Conservation (phyloP, 2,329 filamentous ascomycete genomes). For the Gaeumannomyces tritici region DNA sequence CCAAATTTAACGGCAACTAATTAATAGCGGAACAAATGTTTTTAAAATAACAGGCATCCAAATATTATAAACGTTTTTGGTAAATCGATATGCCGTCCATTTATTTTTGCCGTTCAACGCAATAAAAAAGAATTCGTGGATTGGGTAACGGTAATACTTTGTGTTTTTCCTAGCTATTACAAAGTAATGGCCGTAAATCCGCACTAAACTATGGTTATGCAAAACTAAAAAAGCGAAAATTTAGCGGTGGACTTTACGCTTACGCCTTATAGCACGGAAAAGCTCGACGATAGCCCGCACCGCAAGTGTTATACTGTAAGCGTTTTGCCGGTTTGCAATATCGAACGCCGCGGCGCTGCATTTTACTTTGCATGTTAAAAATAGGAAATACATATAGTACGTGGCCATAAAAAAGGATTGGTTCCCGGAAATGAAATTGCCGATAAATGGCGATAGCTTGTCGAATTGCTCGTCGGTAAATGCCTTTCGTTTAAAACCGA, state of each 20-base stretch:
- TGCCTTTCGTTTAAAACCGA: conserved; percentile 28
- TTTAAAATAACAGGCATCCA: conserved; percentile 25
- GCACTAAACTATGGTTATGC: conserved; percentile 19
- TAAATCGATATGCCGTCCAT: conserved; percentile 26
- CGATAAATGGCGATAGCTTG: conserved; percentile 28
- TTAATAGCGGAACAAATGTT: conserved; percentile 26
- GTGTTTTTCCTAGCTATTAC: conserved; percentile 18
- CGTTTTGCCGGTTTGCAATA: conserved; percentile 28
- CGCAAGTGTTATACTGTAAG: conserved; percentile 29
- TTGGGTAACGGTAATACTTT: conserved; percentile 26
- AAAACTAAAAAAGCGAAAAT: conserved; percentile 34
- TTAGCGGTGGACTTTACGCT: conserved; percentile 26
- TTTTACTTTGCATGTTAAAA: conserved; percentile 38
- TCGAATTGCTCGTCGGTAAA: conserved; percentile 31
- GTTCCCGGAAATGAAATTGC: conserved; percentile 19
- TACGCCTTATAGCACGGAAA: conserved; percentile 23
- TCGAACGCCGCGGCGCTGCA: conserved; percentile 26
- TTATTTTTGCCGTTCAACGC: conserved; percentile 20
- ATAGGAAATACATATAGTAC: conserved; percentile 38
- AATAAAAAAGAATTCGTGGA: conserved; percentile 22
- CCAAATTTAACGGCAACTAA: conserved; percentile 11
- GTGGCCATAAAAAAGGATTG: conserved; percentile 33
- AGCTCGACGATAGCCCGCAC: conserved; percentile 27
- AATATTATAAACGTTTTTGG: conserved; percentile 23
- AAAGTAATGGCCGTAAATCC: conserved; percentile 31